Evolutionary conservation across 1,284 basidiomycete species (phyloP).

Genomic region (Malassezia obtusa): DNA sequence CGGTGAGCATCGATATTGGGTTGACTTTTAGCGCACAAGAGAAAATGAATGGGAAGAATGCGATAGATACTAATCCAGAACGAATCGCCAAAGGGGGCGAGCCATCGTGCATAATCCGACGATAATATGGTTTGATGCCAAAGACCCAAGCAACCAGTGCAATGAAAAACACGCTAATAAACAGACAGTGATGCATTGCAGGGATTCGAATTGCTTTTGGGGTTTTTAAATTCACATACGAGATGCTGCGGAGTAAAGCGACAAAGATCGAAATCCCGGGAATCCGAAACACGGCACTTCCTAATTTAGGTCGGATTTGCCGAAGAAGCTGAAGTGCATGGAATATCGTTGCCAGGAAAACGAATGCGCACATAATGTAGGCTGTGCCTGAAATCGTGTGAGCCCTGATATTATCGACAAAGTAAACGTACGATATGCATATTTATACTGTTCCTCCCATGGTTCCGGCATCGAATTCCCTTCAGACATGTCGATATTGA

Average conservation of each 20-base stretch:
- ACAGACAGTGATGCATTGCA: not conserved
- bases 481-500: not conserved
- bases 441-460: not conserved
- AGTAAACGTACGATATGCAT: not conserved
- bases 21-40: slow-evolving; percentile 35
- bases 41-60: slow-evolving; percentile 37
- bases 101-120: slow-evolving; percentile 26
- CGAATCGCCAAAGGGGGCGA: slow-evolving; percentile 23
- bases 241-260: not conserved
- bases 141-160: slow-evolving; percentile 21
- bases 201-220: not conserved
- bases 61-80: slow-evolving; percentile 33
- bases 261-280: not conserved
- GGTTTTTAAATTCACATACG: not conserved
- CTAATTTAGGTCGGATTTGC: not conserved
- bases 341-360: not conserved
- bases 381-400: not conserved
- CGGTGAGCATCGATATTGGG: slow-evolving; percentile 33
- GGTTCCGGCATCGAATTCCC: not conserved
- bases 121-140: slow-evolving; percentile 31
- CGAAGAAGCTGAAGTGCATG: slow-evolving; percentile 2
- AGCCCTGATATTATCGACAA: not conserved
- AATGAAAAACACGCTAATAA: slow-evolving; percentile 10
- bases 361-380: not conserved
- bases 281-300: not conserved